phyloP scores from a whole-genome alignment of 2,329 filamentous ascomycete genomes.

The Ilyonectria destructans region DNA sequence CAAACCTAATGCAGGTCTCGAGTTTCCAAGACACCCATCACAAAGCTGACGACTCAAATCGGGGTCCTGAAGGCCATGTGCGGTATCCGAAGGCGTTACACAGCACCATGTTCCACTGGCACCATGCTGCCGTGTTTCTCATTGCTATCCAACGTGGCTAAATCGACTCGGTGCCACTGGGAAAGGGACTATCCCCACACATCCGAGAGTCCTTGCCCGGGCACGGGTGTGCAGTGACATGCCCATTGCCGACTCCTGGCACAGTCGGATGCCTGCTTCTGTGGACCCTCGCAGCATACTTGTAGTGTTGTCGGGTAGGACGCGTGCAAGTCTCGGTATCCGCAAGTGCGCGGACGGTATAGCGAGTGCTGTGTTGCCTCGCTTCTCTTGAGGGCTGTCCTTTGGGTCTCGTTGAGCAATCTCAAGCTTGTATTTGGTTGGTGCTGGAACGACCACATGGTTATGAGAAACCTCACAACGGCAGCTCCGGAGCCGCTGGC shows the following conservation, averaged over 20 bases:
- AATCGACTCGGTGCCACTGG: conserved; percentile 10
- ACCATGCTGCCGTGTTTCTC: conserved; percentile 12
- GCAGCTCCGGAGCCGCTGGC: conserved; percentile 7
- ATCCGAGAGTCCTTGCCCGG: background rate
- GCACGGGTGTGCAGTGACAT: conserved; percentile 5
- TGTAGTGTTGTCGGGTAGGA: conserved; percentile 12
- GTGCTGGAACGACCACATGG: conserved; percentile 2
- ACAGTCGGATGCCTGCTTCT: conserved; percentile 18
- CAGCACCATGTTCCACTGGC: conserved; percentile 21
- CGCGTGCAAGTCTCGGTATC: conserved; percentile 8
- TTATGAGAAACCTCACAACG: background rate
- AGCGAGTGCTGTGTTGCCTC: conserved; percentile 3
- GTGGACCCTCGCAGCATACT: conserved; percentile 15
- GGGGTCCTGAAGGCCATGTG: conserved; percentile 12
- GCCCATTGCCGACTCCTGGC: conserved; percentile 5
- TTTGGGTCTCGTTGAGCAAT: conserved; percentile 11
- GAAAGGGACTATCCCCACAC: conserved; percentile 12
- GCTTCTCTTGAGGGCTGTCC: conserved; percentile 6
- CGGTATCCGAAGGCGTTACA: conserved; percentile 9
- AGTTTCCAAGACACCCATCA: conserved; percentile 16
- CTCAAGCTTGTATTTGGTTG: background rate
- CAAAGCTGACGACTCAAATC: conserved; percentile 13
- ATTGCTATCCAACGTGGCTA: conserved; percentile 19
- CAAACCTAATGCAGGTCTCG: conserved; percentile 21
- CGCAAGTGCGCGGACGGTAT: background rate